Conservation (phyloP, 768 basidiomycete species). For the Mycena alexandri region DNA sequence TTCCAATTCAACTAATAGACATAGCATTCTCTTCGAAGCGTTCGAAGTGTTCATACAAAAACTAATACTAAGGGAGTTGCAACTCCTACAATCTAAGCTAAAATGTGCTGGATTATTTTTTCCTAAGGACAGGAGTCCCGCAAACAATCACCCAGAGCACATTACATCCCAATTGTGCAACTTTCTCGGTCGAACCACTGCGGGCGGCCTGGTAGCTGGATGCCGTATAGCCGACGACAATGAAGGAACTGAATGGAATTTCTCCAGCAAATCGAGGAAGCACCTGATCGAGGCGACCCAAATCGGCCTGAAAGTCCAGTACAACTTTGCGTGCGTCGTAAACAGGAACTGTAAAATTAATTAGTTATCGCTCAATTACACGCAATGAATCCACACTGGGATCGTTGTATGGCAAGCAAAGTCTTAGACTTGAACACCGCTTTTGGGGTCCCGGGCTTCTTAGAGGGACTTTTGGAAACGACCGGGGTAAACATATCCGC, state of each 20-base stretch:
- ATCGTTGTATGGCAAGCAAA: not conserved
- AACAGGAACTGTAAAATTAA: not conserved
- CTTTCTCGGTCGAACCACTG: not conserved
- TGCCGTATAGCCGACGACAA: not conserved
- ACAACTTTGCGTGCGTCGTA: not conserved
- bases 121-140: not conserved
- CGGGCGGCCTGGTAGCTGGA: not conserved
- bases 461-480: not conserved
- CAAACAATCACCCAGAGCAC: slow-evolving; percentile 4
- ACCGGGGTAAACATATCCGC: not conserved
- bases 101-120: too few species aligned
- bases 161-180: slow-evolving; percentile 1
- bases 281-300: not conserved
- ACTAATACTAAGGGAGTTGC: too few species aligned
- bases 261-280: not conserved
- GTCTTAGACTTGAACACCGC: not conserved
- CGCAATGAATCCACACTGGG: too few species aligned
- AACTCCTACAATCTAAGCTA: too few species aligned
- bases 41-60: too few species aligned
- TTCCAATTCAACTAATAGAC: too few species aligned
- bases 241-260: not conserved
- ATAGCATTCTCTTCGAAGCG: too few species aligned
- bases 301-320: not conserved
- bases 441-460: not conserved
- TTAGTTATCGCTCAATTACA: too few species aligned